Evolutionary conservation across 1,284 basidiomycete genomes (phyloP).

Genomic region (Cutaneotrichosporon dermatis): DNA sequence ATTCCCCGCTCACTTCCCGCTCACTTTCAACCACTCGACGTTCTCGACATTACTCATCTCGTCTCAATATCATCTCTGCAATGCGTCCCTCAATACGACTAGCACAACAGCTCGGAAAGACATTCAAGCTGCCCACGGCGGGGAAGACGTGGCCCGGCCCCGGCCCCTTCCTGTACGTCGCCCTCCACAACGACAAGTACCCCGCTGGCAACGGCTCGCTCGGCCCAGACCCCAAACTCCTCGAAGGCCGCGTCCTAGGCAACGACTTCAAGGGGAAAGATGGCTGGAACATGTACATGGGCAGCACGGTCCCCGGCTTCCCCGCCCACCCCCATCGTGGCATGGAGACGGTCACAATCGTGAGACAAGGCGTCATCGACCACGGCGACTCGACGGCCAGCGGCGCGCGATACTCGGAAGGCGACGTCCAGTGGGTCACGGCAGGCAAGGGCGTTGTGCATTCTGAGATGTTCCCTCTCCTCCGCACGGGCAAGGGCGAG

Average conservation of each 20-base stretch:
- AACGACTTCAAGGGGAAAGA: constrained; percentile 10
- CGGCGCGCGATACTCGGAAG: constrained; percentile 14
- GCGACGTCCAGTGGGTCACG: constrained; percentile 24
- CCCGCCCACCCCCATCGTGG: constrained; percentile 18
- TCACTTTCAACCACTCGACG: too few species aligned
- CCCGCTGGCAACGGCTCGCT: constrained; percentile 4
- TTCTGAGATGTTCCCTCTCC: constrained; percentile 19
- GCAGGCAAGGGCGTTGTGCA: constrained; percentile 16
- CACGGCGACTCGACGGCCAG: constrained; percentile 18
- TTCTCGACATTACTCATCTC: too few species aligned
- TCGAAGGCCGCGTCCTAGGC: constrained; percentile 13
- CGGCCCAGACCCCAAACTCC: constrained; percentile 5
- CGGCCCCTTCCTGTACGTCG: constrained; percentile 16
- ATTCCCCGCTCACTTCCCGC: too few species aligned
- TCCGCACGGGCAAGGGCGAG: constrained; percentile 2
- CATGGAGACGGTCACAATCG: constrained; percentile 15
- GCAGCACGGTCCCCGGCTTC: constrained; percentile 11
- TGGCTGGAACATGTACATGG: constrained; percentile 22
- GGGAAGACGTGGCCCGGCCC: constrained; percentile 7
- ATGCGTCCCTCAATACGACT: constrained; percentile 1
- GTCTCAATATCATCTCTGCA: background rate
- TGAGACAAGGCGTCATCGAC: constrained; percentile 9
- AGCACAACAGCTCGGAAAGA: background rate
- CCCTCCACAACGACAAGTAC: constrained; percentile 15
- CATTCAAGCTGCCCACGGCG: background rate